These are phyloP conservation scores for Termitomyces sp. DNA, from an alignment of 768 basidiomycete species.

Conservation along the genomic window DNA sequence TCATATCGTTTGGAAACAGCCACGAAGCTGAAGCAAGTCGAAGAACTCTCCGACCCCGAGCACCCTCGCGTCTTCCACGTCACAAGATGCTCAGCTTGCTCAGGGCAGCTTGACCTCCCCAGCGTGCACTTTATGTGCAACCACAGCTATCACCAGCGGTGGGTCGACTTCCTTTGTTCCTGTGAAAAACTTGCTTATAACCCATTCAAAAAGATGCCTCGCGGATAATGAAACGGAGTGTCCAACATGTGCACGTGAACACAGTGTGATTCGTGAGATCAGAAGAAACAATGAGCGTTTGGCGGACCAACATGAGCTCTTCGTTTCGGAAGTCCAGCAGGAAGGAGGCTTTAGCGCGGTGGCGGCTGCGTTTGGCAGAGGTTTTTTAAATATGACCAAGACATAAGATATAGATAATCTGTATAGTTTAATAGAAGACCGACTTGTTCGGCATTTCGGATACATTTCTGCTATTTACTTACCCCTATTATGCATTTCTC, in stretches of 20 bases:
- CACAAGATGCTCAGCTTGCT: slow-evolving; percentile 86
- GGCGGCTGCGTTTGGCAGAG: slow-evolving; percentile 65
- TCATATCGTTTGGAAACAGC: slow-evolving; percentile 87
- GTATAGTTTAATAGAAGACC: not conserved
- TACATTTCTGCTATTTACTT: not conserved
- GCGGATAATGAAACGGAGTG: slow-evolving; percentile 88
- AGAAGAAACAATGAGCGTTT: slow-evolving; percentile 79
- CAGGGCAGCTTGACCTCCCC: slow-evolving; percentile 87
- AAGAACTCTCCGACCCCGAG: slow-evolving; percentile 71
- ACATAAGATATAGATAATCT: slow-evolving; percentile 27
- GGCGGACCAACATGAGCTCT: slow-evolving; percentile 78
- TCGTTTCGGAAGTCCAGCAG: slow-evolving; percentile 68
- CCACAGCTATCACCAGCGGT: slow-evolving; percentile 96
- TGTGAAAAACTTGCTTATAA: not conserved
- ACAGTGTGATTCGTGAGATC: slow-evolving; percentile 88
- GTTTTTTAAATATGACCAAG: slow-evolving; percentile 46
- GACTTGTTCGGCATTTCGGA: not conserved
- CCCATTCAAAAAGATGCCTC: slow-evolving; percentile 57
- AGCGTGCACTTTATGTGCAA: slow-evolving; percentile 97
- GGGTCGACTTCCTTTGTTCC: slow-evolving; percentile 13
- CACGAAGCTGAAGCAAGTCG: slow-evolving; percentile 75
- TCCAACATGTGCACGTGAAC: slow-evolving; percentile 81
- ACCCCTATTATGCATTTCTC: not conserved
- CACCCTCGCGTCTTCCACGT: slow-evolving; percentile 90
- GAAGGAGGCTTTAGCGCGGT: slow-evolving; percentile 70